Evolutionary conservation across 768 basidiomycete species (phyloP).

Genomic region (Sporobolomyces phaffii): DNA sequence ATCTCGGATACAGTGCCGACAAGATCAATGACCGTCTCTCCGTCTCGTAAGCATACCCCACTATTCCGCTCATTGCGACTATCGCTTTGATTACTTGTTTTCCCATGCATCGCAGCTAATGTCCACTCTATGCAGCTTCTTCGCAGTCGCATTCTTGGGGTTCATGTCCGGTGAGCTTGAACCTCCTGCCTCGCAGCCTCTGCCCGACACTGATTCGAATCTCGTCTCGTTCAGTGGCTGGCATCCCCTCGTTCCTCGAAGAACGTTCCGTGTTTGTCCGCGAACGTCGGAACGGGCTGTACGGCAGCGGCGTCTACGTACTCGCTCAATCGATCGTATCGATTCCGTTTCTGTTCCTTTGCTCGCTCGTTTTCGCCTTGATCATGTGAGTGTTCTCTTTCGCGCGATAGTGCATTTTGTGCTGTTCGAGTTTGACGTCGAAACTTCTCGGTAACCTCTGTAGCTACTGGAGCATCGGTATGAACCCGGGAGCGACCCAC

Average conservation of each 20-base stretch:
- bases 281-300: conserved; percentile 58
- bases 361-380: conserved; percentile 52
- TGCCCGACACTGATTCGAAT: too few relatives aligned
- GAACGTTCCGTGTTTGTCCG: conserved; percentile 56
- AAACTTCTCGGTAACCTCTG: too few relatives aligned
- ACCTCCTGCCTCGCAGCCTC: too few relatives aligned
- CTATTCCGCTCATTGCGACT: not conserved
- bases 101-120: conserved; percentile 51
- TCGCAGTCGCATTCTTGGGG: conserved; percentile 51
- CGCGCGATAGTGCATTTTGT: too few relatives aligned
- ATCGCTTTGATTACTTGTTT: too few relatives aligned
- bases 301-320: conserved; percentile 55
- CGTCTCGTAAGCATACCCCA: conserved; percentile 38
- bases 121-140: conserved; percentile 51
- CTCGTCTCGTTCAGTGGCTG: conserved; percentile 49
- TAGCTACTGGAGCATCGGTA: conserved; percentile 48
- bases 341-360: conserved; percentile 56
- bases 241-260: conserved; percentile 59
- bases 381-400: conserved; percentile 51
- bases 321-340: conserved; percentile 56
- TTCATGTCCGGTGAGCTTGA: conserved; percentile 48
- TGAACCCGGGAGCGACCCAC: conserved; percentile 52
- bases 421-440: too few relatives aligned
- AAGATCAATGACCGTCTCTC: conserved; percentile 44
- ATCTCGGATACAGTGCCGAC: conserved; percentile 41